Conservation (phyloP, 1,284 basidiomycete genomes). For the Ustilago shanxiensis region DNA sequence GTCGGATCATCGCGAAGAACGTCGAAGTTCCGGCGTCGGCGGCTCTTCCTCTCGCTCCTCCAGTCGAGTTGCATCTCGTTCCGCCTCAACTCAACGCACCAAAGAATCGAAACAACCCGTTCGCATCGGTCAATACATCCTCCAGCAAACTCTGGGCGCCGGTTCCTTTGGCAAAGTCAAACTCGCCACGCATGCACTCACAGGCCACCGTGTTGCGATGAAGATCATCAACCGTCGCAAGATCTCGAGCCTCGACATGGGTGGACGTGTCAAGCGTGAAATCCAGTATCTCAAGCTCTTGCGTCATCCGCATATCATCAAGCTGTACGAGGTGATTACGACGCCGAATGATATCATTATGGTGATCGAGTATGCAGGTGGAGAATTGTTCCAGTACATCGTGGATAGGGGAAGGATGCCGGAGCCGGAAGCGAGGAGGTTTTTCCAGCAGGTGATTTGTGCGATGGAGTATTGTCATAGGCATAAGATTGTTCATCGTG, state of each 20-base stretch:
- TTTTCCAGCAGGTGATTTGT: constrained; percentile 70
- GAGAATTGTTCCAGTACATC: constrained; percentile 69
- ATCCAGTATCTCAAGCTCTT: constrained; percentile 69
- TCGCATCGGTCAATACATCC: constrained; percentile 67
- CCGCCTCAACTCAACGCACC: constrained; percentile 31
- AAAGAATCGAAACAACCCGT: constrained; percentile 55
- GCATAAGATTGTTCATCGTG: constrained; percentile 68
- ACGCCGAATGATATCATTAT: constrained; percentile 69
- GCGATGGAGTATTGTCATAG: constrained; percentile 69
- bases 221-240: constrained; percentile 96
- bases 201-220: constrained; percentile 95
- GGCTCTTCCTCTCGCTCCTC: constrained; percentile 38
- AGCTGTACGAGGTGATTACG: constrained; percentile 69
- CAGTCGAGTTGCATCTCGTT: constrained; percentile 35
- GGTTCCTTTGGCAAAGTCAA: constrained; percentile 99
- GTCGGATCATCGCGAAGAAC: constrained; percentile 28
- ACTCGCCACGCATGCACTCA: constrained; percentile 92
- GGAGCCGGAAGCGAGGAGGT: constrained; percentile 66
- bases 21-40: constrained; percentile 8
- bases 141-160: constrained; percentile 73
- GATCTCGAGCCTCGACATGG: constrained; percentile 84
- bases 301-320: constrained; percentile 69
- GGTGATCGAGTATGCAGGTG: constrained; percentile 70
- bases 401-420: constrained; percentile 68
- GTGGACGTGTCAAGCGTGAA: constrained; percentile 84